phyloP scores from a whole-genome alignment of 139 green algal species.

The Closterium sp. region DNA sequence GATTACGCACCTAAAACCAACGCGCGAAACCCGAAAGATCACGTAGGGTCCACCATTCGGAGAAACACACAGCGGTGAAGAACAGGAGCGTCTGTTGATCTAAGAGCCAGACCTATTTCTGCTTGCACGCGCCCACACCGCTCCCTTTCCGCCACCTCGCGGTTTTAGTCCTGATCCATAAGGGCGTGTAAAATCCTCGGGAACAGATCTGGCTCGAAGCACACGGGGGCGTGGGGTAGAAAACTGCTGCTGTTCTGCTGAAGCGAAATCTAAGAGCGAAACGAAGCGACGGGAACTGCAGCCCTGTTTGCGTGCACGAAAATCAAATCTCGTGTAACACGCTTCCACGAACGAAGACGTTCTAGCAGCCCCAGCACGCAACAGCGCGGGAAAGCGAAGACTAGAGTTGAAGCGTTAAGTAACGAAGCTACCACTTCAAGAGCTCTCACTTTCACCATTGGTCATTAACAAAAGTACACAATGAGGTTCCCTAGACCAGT shows the following conservation, averaged over 20 bases:
- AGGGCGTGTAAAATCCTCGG: not conserved
- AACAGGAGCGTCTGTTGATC: not conserved
- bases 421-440: not conserved
- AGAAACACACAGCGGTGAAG: not conserved
- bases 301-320: not conserved
- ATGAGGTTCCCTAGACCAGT: too few species aligned
- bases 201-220: not conserved
- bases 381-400: not conserved
- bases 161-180: not conserved
- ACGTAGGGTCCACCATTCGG: not conserved
- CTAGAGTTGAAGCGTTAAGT: not conserved
- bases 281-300: not conserved
- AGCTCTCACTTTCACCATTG: too few species aligned
- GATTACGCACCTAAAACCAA: not conserved
- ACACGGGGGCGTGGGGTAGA: not conserved
- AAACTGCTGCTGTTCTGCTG: too few species aligned
- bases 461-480: too few species aligned
- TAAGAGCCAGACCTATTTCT: too few species aligned
- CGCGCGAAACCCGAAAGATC: not conserved
- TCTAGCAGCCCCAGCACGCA: not conserved
- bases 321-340: not conserved
- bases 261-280: too few species aligned
- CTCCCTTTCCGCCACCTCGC: too few species aligned
- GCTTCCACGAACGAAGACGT: not conserved
- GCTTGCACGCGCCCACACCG: not conserved